Conservation (phyloP, 192 early-diverging fungal species). For the Radiomyces spectabilis region DNA sequence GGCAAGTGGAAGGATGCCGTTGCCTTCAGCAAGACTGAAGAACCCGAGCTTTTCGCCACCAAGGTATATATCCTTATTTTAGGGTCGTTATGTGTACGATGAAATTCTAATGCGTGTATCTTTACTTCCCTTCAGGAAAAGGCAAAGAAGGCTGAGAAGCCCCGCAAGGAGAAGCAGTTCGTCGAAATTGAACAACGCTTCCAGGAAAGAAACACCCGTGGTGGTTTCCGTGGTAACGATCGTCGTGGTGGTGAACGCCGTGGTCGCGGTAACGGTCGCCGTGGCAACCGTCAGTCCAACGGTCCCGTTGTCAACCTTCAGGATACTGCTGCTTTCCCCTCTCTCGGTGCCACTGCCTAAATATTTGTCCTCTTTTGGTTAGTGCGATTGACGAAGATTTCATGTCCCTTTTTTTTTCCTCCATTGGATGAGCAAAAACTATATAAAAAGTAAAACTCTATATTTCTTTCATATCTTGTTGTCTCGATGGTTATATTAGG, state of each 20-base stretch:
- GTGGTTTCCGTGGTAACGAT: slow-evolving; percentile 37
- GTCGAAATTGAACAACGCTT: slow-evolving; percentile 80
- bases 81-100: slow-evolving; percentile 4
- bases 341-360: slow-evolving; percentile 37
- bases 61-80: too few relatives aligned
- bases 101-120: too few relatives aligned
- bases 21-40: slow-evolving; percentile 62
- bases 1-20: slow-evolving; percentile 75
- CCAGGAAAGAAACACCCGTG: slow-evolving; percentile 47
- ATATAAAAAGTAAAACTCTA: too few relatives aligned
- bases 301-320: slow-evolving; percentile 55
- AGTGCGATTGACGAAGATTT: too few relatives aligned
- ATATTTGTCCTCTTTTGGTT: too few relatives aligned
- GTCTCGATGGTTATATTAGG: too few relatives aligned
- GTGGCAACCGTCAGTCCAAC: slow-evolving; percentile 37
- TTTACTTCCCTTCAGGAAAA: slow-evolving; percentile 18
- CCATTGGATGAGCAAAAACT: too few relatives aligned
- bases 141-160: slow-evolving; percentile 43
- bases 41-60: slow-evolving; percentile 65
- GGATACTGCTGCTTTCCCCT: slow-evolving; percentile 68
- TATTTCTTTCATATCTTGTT: too few relatives aligned
- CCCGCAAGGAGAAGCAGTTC: slow-evolving; percentile 64
- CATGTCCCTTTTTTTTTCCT: too few relatives aligned
- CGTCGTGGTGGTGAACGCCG: slow-evolving; percentile 20
- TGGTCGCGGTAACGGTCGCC: slow-evolving; percentile 1